Evolutionary conservation across 2,329 filamentous ascomycete species (phyloP).

Genomic region (Colletotrichum truncatum): DNA sequence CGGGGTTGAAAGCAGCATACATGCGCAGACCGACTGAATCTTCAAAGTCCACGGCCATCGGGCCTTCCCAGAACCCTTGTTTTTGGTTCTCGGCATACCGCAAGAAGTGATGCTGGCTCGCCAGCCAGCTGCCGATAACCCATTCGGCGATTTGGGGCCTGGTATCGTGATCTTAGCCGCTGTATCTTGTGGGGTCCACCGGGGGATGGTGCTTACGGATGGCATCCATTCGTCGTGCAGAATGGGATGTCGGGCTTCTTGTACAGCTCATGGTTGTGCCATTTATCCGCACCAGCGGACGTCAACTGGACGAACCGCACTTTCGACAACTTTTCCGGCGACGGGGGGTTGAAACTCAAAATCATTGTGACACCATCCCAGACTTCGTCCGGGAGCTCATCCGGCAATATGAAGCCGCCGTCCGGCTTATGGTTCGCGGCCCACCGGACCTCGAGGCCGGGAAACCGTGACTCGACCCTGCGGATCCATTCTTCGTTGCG

Average conservation of each 20-base stretch:
- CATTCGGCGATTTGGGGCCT: conserved; percentile 52
- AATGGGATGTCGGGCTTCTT: conserved; percentile 45
- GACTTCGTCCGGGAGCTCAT: conserved; percentile 39
- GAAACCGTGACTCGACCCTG: conserved; percentile 42
- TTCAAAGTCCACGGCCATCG: conserved; percentile 31
- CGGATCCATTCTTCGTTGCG: conserved; percentile 45
- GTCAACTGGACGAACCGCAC: conserved; percentile 55
- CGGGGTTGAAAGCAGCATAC: conserved; percentile 33
- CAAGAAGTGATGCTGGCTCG: conserved; percentile 42
- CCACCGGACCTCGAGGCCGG: conserved; percentile 49
- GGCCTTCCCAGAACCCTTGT: conserved; percentile 37
- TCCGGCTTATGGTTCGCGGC: conserved; percentile 32
- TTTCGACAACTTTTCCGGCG: conserved; percentile 39
- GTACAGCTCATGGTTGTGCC: conserved; percentile 46
- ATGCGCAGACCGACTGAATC: conserved; percentile 47
- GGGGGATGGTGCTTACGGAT: conserved; percentile 42
- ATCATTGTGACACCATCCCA: conserved; percentile 54
- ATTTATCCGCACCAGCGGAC: conserved; percentile 54
- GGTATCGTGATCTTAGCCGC: background rate
- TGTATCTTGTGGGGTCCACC: background rate
- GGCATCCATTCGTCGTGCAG: conserved; percentile 51
- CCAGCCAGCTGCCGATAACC: conserved; percentile 47
- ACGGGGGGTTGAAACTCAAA: conserved; percentile 42
- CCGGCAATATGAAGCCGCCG: conserved; percentile 30
- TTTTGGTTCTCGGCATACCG: conserved; percentile 40